These are phyloP conservation scores for Solanum hybrid DNA, from an alignment of 305 asterid species.

Conservation along the genomic window DNA sequence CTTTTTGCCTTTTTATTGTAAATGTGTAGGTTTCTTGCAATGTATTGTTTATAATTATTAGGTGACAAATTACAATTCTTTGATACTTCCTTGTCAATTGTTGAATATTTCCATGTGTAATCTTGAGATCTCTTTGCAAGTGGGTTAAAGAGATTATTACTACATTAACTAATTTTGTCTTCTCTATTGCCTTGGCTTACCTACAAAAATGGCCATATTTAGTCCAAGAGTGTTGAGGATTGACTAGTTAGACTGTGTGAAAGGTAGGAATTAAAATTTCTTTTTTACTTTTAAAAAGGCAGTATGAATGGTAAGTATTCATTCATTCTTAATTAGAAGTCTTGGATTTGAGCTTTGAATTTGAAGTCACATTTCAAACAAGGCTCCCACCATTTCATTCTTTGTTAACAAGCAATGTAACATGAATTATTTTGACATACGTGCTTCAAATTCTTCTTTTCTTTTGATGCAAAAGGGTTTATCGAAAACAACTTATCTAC, in stretches of 20 bases:
- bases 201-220: background rate
- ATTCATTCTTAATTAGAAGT: background rate
- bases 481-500: accelerated
- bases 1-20: background rate
- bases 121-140: background rate
- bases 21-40: background rate
- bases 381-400: background rate
- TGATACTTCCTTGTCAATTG: background rate
- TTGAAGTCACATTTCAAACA: background rate
- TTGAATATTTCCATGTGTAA: background rate
- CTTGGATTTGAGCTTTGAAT: background rate
- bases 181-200: background rate
- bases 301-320: background rate
- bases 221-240: background rate
- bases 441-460: background rate
- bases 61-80: background rate
- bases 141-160: background rate
- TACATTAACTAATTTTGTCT: background rate
- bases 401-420: no score
- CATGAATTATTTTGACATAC: background rate
- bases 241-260: background rate
- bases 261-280: background rate
- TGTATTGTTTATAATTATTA: background rate
- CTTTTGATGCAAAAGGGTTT: background rate
- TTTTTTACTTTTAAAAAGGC: background rate